Evolutionary conservation across 148 eudicot genomes (phyloP), one percentile per base, ranked within the genome.

Genomic region (Vaccinium darrowii): DNA sequence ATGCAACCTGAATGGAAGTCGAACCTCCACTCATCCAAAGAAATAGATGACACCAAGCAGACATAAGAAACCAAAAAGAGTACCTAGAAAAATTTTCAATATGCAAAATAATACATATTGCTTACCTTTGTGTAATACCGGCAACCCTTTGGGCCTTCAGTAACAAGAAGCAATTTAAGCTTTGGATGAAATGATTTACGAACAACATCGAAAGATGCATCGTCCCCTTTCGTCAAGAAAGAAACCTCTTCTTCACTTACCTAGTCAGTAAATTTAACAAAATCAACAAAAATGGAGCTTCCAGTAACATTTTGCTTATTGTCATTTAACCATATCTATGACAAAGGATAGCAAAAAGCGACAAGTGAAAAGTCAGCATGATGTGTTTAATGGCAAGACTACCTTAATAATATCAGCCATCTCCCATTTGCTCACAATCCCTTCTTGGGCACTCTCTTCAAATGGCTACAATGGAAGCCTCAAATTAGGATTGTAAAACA

Each of bases 391-490:
- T 10, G 47, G 33, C 36, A 57, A 82, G n/a, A 81, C 27, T 87
- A 94, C 99, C 96, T 97, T 97, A 86, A 97, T 95, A 67, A 97
- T 93, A 82, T 97, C 99, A 84, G 99, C 99, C 36, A 88, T 94
- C 67, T 97, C 94, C 98, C 99, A 97, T 86, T 94, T 93, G 90
- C 98, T 91, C 82, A 94, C 91, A 87, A 97, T 97, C 82, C 99
- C 99, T 88, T 95, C 99, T 60, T 96, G 87, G 14, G 98, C 99
- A 84, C 89, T 90, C 75, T 94, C 95, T 76, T 92, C 95, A 77
- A 95, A 93, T 65, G 98, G 93, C 99, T 98, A 97, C 85, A 95
- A 85, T 8, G 98, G 99, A 87, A 97, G 98, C 93, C 99, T 95
- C 87, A 95, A 83, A 91, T 97, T 97, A 25, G 99, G 99, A 88